Base-by-base conservation (phyloP, 2,329 filamentous ascomycete genomes). In the Chaetomiaceae sp. region DNA sequence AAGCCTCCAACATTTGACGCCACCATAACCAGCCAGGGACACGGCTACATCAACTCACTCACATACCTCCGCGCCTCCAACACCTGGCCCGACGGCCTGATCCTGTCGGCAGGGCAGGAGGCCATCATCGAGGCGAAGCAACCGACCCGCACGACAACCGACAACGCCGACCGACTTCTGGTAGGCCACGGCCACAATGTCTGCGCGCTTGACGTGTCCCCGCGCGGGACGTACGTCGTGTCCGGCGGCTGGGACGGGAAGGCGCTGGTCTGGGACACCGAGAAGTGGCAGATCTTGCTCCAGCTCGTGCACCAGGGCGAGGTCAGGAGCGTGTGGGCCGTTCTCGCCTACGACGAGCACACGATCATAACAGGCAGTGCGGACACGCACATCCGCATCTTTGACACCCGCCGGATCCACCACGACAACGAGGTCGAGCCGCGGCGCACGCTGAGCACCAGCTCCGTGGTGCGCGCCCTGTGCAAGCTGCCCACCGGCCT, bases 201-300 rank as follows among this genome's bases (percentile, higher is more conserved):
- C 37, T 96, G 91, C 64, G 78, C 90, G 8, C 69, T 98, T 36
- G 88, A 95, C 59, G 83, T 88, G 14, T 84, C 83, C 41, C 78
- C 84, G 1, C 77, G 82, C 49, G 84, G 83, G 2, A 78, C 71
- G 37, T 87, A 81, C 63, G 74, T 97, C 33, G 83, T 96, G 38
- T 97, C 91, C 55, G 93, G 91, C 26, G 87, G 90, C 58, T 98
- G 93, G 93, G 93, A 98, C 65, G 80, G 80, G 24, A 85, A 89
- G 54, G 90, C 88, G 22, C 83, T 88, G 45, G 70, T 97, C 42
- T 98, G 93, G 93, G 77, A 75, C 52, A 71, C 93, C n/a, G 79
- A 79, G 33, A 89, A 84, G 55, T 96, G 91, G 87, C 88, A 94
- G 61, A 79, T 79, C 9, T 79, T 86, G 53, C 68, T 81, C 26